phyloP scores from a whole-genome alignment of 2,329 filamentous ascomycete genomes.

The Beauveria caledonica region DNA sequence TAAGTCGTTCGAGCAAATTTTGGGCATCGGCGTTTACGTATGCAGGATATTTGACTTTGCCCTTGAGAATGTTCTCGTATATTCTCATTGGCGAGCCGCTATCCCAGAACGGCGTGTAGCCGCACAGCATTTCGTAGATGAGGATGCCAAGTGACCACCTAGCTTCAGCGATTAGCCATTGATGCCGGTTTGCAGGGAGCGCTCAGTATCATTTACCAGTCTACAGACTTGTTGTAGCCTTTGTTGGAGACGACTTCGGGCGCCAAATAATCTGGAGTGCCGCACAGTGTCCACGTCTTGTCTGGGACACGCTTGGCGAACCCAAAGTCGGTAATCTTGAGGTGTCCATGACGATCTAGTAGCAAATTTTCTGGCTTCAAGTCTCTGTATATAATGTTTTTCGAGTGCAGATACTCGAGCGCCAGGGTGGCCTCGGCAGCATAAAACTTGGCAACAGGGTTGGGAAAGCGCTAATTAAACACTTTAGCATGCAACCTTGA shows the following conservation, averaged over 20 bases:
- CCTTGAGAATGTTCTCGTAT: constrained; percentile 97
- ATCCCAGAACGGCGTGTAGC: constrained; percentile 99
- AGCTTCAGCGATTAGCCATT: constrained; percentile 4
- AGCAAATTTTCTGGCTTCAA: constrained; percentile 92
- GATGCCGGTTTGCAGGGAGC: neutral
- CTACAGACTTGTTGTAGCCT: constrained; percentile 98
- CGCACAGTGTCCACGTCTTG: constrained; percentile 98
- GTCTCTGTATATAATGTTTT: constrained; percentile 96
- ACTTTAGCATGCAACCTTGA: neutral
- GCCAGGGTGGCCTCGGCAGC: constrained; percentile 94
- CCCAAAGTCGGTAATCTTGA: constrained; percentile 97
- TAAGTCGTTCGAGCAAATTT: constrained; percentile 83
- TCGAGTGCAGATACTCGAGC: constrained; percentile 87
- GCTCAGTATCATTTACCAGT: constrained; percentile 63
- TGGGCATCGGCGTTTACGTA: constrained; percentile 94
- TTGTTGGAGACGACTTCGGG: constrained; percentile 99
- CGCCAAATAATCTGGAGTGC: constrained; percentile 93
- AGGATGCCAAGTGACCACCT: constrained; percentile 98
- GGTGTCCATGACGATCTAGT: constrained; percentile 83
- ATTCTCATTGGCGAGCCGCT: constrained; percentile 97
- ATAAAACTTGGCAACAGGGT: constrained; percentile 98
- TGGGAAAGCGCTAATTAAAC: constrained; percentile 74
- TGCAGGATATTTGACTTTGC: constrained; percentile 90
- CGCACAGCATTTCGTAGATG: constrained; percentile 99
- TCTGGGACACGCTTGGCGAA: constrained; percentile 97